Conservation (phyloP, 257 asterid species). For the Buddleja alternifolia region DNA sequence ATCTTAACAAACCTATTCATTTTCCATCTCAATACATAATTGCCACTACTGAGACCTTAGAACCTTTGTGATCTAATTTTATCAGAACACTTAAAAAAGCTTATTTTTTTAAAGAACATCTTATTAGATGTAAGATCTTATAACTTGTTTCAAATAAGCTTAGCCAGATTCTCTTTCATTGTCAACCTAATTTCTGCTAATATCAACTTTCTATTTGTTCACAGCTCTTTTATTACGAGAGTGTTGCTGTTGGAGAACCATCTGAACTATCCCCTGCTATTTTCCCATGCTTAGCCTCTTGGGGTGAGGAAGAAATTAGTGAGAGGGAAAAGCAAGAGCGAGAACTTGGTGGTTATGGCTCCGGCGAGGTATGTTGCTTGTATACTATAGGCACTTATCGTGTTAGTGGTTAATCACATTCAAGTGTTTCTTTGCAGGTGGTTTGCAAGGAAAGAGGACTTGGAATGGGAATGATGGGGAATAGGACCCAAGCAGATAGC, state of each 20-base stretch:
- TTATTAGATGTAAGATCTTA: too few relatives aligned
- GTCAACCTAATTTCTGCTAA: slow-evolving; percentile 7
- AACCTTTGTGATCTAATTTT: too few relatives aligned
- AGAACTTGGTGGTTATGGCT: slow-evolving; percentile 96
- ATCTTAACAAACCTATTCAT: not conserved
- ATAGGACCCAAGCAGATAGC: slow-evolving; percentile 54
- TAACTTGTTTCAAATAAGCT: not conserved
- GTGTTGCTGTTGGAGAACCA: slow-evolving; percentile 91
- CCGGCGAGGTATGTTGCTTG: slow-evolving; percentile 78
- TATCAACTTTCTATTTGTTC: slow-evolving; percentile 24
- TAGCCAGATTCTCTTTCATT: not conserved
- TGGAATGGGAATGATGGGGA: slow-evolving; percentile 77
- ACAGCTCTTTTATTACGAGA: slow-evolving; percentile 97
- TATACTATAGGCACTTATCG: slow-evolving; percentile 16
- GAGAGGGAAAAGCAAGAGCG: slow-evolving; percentile 95
- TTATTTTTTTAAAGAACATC: too few relatives aligned
- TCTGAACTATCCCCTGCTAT: slow-evolving; percentile 83
- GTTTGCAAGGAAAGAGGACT: slow-evolving; percentile 97
- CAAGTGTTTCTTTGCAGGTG: slow-evolving; percentile 55
- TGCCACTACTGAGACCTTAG: too few relatives aligned
- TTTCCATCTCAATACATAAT: too few relatives aligned
- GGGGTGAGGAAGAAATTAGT: slow-evolving; percentile 99
- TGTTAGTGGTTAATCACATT: slow-evolving; percentile 23
- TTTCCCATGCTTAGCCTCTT: slow-evolving; percentile 88
- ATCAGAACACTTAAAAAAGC: too few relatives aligned